Evolutionary conservation across 1,284 basidiomycete species (phyloP).

Genomic region (Ustilago trichophora): DNA sequence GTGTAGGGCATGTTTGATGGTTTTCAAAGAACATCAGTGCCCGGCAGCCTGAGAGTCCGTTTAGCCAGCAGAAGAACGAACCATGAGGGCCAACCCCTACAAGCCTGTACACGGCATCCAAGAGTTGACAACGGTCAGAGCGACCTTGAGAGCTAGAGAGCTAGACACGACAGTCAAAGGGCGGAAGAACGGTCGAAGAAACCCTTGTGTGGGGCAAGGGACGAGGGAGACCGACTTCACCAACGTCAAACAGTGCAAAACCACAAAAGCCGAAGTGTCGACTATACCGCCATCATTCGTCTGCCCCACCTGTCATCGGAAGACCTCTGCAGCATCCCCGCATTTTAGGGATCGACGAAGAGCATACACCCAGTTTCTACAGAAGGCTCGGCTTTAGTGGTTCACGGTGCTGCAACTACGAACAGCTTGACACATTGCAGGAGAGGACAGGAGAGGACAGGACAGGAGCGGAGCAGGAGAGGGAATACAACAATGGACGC

Average conservation of each 20-base stretch:
- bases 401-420: neutral
- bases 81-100: too few species aligned
- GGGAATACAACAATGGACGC: slow-evolving; percentile 12
- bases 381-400: slow-evolving; percentile 18
- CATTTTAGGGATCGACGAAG: neutral
- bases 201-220: too few species aligned
- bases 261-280: neutral
- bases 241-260: slow-evolving; percentile 7
- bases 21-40: too few species aligned
- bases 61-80: too few species aligned
- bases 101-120: too few species aligned
- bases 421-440: neutral
- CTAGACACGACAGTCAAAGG: too few species aligned
- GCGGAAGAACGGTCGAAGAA: too few species aligned
- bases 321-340: slow-evolving; percentile 1
- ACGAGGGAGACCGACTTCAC: too few species aligned
- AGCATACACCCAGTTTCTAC: slow-evolving; percentile 11
- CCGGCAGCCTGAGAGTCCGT: too few species aligned
- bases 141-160: too few species aligned
- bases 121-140: too few species aligned
- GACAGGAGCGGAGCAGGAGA: neutral
- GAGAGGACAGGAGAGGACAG: neutral
- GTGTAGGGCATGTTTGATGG: too few species aligned
- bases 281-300: neutral
- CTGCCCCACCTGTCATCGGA: neutral